These are phyloP conservation scores for Aspergillus sp. DNA, from an alignment of 2,329 filamentous ascomycete species.

Conservation along the genomic window DNA sequence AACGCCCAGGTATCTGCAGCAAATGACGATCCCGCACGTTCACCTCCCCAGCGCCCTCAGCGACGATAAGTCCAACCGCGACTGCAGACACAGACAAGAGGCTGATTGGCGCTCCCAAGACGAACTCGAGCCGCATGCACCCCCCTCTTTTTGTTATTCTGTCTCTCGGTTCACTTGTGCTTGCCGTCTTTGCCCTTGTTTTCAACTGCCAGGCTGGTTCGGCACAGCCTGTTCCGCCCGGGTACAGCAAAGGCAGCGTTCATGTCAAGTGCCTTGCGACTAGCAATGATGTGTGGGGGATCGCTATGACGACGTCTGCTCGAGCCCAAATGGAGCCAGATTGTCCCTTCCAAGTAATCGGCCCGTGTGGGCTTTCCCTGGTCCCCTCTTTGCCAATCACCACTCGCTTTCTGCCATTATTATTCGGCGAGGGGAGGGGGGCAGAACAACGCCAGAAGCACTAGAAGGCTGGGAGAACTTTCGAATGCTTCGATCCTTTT, in stretches of 20 bases:
- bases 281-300: conserved; percentile 15
- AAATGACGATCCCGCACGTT: conserved; percentile 18
- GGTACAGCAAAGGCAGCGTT: background rate
- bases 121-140: conserved; percentile 11
- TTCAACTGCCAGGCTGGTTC: background rate
- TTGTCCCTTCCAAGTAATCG: conserved; percentile 16
- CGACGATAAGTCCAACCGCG: background rate
- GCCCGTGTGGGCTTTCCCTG: conserved; percentile 19
- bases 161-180: background rate
- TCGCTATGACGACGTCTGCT: conserved; percentile 15
- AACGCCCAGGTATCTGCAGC: conserved; percentile 10
- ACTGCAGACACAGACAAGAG: background rate
- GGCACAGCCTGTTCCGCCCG: background rate
- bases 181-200: background rate
- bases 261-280: background rate
- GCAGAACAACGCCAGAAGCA: conserved; percentile 11
- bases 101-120: conserved; percentile 3
- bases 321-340: conserved; percentile 3
- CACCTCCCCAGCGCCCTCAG: background rate
- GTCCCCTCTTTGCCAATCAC: conserved; percentile 17
- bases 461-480: conserved; percentile 30
- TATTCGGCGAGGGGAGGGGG: background rate
- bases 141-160: conserved; percentile 8
- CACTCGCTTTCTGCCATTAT: conserved; percentile 8
- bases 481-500: conserved; percentile 26